Conservation (phyloP, 2,329 filamentous ascomycete species). For the Neoscytalidium dimidiatum region DNA sequence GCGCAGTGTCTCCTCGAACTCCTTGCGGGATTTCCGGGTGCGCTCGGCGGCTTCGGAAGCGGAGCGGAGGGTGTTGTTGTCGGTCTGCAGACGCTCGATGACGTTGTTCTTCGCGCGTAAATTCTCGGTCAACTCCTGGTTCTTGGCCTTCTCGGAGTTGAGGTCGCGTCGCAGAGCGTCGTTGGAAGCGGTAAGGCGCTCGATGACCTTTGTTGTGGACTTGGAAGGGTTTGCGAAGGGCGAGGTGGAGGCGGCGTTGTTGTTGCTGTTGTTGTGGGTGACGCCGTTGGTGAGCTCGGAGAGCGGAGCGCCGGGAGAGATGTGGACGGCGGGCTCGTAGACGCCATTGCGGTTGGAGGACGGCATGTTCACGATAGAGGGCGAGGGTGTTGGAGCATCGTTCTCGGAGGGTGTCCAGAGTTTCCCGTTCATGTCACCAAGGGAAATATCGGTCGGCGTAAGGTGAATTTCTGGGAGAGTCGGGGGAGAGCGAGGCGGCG, state of each 20-base stretch:
- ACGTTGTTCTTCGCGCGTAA: conserved; percentile 66
- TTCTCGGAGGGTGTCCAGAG: conserved; percentile 12
- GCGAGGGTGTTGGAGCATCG: conserved; percentile 15
- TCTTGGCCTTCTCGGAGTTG: conserved; percentile 37
- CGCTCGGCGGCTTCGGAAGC: conserved; percentile 9
- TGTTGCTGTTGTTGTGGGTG: neutral
- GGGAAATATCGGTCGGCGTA: conserved; percentile 13
- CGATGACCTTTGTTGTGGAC: conserved; percentile 50
- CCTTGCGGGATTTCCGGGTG: conserved; percentile 11
- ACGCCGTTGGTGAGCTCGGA: conserved; percentile 12
- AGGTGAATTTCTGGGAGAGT: conserved; percentile 12
- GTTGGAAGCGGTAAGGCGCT: conserved; percentile 74
- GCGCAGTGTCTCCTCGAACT: conserved; percentile 15
- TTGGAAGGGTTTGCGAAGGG: conserved; percentile 19
- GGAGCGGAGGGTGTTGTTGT: conserved; percentile 17
- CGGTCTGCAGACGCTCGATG: conserved; percentile 56
- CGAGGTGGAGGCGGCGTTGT: neutral
- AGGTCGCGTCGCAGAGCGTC: conserved; percentile 69
- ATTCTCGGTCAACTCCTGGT: conserved; percentile 66
- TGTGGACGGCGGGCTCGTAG: conserved; percentile 8
- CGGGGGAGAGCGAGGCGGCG: conserved; percentile 16
- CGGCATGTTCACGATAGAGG: conserved; percentile 15
- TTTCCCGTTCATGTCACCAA: conserved; percentile 17
- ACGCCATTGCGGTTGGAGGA: conserved; percentile 18
- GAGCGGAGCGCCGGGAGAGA: conserved; percentile 9